Conservation (phyloP, 371 early-diverging fungal genomes). For the Actinomucor elegans region DNA sequence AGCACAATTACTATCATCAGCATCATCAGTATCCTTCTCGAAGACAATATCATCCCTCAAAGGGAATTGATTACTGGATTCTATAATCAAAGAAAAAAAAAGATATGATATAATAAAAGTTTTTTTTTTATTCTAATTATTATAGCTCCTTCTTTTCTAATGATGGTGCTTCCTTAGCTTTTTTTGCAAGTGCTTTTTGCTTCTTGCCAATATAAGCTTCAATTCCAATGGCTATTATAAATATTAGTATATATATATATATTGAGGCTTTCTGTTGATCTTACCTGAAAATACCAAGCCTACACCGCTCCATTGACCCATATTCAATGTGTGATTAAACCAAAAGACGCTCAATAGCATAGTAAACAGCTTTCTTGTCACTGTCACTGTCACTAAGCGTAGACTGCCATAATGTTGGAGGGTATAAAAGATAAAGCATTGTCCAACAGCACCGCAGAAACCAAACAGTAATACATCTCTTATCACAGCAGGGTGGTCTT, state of each 20-base stretch:
- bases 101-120: no score
- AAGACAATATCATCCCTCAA: no score
- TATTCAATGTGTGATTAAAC: conserved; percentile 77
- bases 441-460: conserved; percentile 94
- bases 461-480: conserved; percentile 86
- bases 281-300: conserved; percentile 82
- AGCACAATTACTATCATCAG: background rate
- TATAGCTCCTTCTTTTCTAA: background rate
- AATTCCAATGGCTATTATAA: conserved; percentile 57
- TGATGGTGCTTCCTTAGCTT: background rate
- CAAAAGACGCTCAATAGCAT: conserved; percentile 90
- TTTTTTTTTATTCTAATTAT: no score
- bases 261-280: background rate
- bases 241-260: background rate
- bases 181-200: conserved; percentile 17
- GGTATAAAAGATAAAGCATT: conserved; percentile 96
- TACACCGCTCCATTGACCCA: conserved; percentile 89
- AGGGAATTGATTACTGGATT: no score
- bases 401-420: conserved; percentile 92
- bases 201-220: conserved; percentile 72
- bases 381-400: conserved; percentile 90
- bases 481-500: conserved; percentile 74
- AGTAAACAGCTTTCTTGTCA: conserved; percentile 95
- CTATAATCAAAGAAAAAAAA: no score
- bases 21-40: no score